Conservation (phyloP, 345 rosid genomes). For the Odontarrhena argentea region DNA sequence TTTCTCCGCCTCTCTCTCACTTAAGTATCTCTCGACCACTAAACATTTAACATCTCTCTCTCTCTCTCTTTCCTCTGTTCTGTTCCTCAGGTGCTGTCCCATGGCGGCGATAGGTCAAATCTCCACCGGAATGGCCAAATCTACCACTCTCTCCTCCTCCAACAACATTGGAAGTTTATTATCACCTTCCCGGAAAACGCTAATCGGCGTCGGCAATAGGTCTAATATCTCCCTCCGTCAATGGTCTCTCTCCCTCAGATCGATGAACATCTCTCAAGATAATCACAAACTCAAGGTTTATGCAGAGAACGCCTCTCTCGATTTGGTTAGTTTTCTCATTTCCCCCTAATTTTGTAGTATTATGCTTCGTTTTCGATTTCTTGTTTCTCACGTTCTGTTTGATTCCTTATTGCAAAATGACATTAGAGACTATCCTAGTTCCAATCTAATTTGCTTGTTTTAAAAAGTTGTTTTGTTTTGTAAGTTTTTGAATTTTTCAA, state of each 20-base stretch:
- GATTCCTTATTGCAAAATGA: background rate
- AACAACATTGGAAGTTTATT: constrained; percentile 36
- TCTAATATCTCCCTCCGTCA: constrained; percentile 31
- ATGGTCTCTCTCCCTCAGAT: constrained; percentile 45
- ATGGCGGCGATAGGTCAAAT: constrained; percentile 45
- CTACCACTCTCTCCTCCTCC: constrained; percentile 49
- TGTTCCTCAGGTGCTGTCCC: constrained; percentile 34
- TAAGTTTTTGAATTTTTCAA: background rate
- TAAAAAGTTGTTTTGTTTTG: background rate
- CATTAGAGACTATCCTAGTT: too few species aligned
- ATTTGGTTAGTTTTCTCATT: constrained; percentile 46
- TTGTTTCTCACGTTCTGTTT: constrained; percentile 26
- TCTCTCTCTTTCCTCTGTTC: constrained; percentile 34
- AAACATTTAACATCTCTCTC: constrained; percentile 6
- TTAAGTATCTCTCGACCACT: background rate
- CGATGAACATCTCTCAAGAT: constrained; percentile 41
- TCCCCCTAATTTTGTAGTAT: background rate
- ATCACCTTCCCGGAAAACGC: constrained; percentile 24
- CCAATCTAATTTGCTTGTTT: too few species aligned
- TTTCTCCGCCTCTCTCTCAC: constrained; percentile 33
- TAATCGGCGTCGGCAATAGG: constrained; percentile 19
- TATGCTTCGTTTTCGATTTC: background rate
- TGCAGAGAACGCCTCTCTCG: constrained; percentile 49
- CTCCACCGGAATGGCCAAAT: constrained; percentile 36
- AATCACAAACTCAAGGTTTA: constrained; percentile 26